Base-by-base conservation (phyloP, 2,329 filamentous ascomycete genomes). In the Pseudocercospora vitis region DNA sequence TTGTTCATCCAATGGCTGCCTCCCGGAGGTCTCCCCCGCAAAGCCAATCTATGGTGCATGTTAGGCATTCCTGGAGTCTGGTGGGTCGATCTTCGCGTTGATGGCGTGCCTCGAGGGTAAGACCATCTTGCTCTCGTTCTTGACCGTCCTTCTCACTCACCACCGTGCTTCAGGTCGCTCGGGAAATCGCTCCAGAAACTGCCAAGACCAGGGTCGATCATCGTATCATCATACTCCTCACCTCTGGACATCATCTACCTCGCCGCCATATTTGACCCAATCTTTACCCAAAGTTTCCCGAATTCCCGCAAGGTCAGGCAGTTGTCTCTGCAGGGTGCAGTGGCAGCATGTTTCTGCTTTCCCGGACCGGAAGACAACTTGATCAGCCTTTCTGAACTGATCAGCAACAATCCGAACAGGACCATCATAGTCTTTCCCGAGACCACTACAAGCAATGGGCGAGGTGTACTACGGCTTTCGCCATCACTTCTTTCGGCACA, bases 21-120 rank as follows among this genome's bases (percentile, higher is more conserved):
- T 0, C 78, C 87, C 7, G 84, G 83, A 1, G 79, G 80, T 7
- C 67, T 85, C 28, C 74, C 85, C 37, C 90, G 90, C 67, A 97
- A 97, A 74, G 83, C 88, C 9, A 83, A 90, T 45, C 76, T 97
- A 49, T 97, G 94, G 92, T 81, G 84, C 56, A 82, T 97, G 61
- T 82, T 99, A 63, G 87, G 85, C 31, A 87, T 95, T 55, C 90
- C 91, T 0, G 92, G 94, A 23, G 89, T 99, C 53, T 97, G 91
- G 91, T 97, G 92, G 92, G 86, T 96, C 52, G 94, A 99, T 73
- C 78, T 99, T n/a, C 92, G 96, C 72, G 89, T 99, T 61, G 94
- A 99, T 70, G 92, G 92, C 54, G 94, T 99, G 50, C 91, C 89
- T 74, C 89, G 91, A 74, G 94, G 94, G 75, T 91, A 71, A 52